Evolutionary conservation across 129 eudicot species (phyloP), one percentile per base, ranked within the genome.

Genomic region (Glebionis coronaria): DNA sequence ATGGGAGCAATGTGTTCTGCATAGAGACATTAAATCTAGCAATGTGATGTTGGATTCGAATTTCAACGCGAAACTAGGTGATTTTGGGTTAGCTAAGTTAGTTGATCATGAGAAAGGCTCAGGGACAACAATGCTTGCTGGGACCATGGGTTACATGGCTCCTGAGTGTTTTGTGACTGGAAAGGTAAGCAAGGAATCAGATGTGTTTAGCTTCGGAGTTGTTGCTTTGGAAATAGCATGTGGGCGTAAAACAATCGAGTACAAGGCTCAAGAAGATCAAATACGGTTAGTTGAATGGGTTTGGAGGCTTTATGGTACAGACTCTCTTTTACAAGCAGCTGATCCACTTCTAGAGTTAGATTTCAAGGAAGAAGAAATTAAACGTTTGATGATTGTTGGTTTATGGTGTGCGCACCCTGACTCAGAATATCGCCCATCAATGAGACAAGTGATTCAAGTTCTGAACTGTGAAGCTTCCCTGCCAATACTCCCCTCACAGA

Each of bases 401-500:
- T 68, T 83, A n/a, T 82, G 82, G 86, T 82, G 86, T 27, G 86
- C 68, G 11, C 80, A 82, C 31, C 87, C 81, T 5, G 83, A 82
- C 52, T 28, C 56, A 16, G 19, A 61, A 5, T 68, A 58, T 12
- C 75, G 85, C 2, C 81, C 85, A 13, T 66, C 85, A 0, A 72
- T 81, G 14, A 76, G 73, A 23, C 25, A 23, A 23, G 25, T 23
- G 25, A 23, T 23, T 23, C 25, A 23, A 23, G 25, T 23, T 23
- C 25, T 23, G 25, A 23, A 23, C 25, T 23, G 1, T 23, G 25
- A 23, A 23, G 25, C 25, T 23, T 23, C 25, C 25, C 25, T 23
- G 25, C 25, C 25, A 23, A 23, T 23, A 23, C 25, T 23, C 25
- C 25, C 25, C 25, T 23, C 25, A 23, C 1, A 23, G 25, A 23